Base-by-base conservation (phyloP, 441 rosid species). In the Cnidoscolus chayamansa region DNA sequence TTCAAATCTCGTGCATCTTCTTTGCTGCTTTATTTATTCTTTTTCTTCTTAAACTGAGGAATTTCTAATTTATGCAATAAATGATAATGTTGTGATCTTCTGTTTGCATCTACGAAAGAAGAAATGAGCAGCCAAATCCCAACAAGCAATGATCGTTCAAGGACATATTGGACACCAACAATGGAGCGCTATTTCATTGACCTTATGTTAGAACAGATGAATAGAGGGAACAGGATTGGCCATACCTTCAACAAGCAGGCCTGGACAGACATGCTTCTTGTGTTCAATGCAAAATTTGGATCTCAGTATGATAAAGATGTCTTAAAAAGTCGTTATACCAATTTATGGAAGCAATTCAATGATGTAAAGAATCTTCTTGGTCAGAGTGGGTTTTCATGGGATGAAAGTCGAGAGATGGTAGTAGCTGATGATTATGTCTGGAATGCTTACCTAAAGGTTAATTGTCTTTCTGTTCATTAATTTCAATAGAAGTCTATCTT, bases 141-240 rank as follows among this genome's bases (percentile, higher is more conserved):
- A 58, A 58, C 83, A 59, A 78, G 54, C 75, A 89, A 74, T 76
- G 97, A 88, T 30, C 89, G 96, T 49, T 85, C 92, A 0, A 87
- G 96, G 82, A 89, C 91, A 64, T 90, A 88, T 66, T 91, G 98
- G 97, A 89, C 96, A 0, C 96, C 86, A 0, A 72, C 86, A 20
- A 94, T 90, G 98, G 97, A 94, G 73, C 90, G 96, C 0, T 94
- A 84, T 81, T 91, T 94, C 75, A 83, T 94, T 58, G 93, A 94
- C 74, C 94, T 94, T 51, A 90, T 91, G 97, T 69, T 94, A 58
- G 98, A 91, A 69, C 98, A 94, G 13, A 74, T 88, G 84, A 88
- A 87, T 62, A 89, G 90, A 80, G 98, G 96, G 50, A 89, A 86
- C 72, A 82, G 90, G 80, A 74, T 80, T 19, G 96, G 95, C 6